Conservation (phyloP, 108 stramenopile species). For the Thalassiosira profunda region DNA sequence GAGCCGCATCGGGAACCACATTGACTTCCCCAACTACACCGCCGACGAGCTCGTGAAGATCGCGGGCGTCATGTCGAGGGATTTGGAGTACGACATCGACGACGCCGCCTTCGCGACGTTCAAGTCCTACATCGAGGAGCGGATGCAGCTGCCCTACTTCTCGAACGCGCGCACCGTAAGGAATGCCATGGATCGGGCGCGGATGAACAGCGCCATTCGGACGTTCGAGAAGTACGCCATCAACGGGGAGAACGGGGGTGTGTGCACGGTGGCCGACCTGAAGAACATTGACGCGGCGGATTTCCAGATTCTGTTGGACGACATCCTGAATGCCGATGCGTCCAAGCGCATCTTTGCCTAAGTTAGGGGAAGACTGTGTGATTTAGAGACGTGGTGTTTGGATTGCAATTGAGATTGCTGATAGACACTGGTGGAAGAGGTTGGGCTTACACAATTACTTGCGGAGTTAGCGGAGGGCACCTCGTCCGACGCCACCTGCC, state of each 20-base stretch:
- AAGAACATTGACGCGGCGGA: constrained; percentile 89
- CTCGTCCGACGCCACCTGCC: too few relatives aligned
- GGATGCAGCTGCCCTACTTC: constrained; percentile 97
- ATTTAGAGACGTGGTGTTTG: too few relatives aligned
- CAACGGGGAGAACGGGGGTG: constrained; percentile 82
- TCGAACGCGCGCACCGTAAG: constrained; percentile 98
- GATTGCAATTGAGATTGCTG: too few relatives aligned
- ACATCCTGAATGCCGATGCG: constrained; percentile 86
- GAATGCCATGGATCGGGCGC: constrained; percentile 98
- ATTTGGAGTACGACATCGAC: constrained; percentile 93
- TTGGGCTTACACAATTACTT: too few relatives aligned
- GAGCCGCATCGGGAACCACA: constrained; percentile 98
- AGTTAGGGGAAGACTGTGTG: too few relatives aligned
- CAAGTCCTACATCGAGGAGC: constrained; percentile 91
- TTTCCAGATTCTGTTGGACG: constrained; percentile 96
- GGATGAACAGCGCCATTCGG: constrained; percentile 97
- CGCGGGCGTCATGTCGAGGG: constrained; percentile 90
- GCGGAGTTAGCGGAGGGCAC: too few relatives aligned
- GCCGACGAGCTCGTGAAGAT: constrained; percentile 96
- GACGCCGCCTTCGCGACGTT: constrained; percentile 73
- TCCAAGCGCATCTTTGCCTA: constrained; percentile 94
- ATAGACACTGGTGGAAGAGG: too few relatives aligned
- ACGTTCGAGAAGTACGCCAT: constrained; percentile 95
- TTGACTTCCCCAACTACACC: constrained; percentile 98
- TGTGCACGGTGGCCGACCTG: constrained; percentile 79